Percentiles rank a stretch among this genome's conserved stretches.
Evolutionary conservation across 139 green algal species (phyloP).

Genomic region (Coccomyxa sp.): DNA sequence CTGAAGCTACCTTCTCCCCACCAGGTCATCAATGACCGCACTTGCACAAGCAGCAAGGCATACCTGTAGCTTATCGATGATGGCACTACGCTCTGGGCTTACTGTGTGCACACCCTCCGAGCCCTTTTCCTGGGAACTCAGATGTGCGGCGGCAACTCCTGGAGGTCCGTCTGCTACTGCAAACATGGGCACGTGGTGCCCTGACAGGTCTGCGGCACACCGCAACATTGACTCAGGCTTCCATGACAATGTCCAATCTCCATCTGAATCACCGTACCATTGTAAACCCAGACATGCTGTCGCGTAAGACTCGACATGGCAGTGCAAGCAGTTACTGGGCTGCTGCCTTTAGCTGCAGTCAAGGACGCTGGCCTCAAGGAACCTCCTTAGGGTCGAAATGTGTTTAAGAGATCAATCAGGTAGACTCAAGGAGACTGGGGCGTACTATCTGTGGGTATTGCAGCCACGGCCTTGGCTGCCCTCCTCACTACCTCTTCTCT

Average conservation of each 20-base stretch:
- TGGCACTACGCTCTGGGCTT: no score
- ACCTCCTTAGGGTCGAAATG: not conserved
- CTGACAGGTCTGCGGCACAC: not conserved
- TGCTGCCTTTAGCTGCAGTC: not conserved
- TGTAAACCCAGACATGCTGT: not conserved
- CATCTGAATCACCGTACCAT: not conserved
- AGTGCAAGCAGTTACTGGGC: not conserved
- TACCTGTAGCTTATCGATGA: no score
- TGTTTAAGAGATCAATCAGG: not conserved
- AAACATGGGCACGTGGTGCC: not conserved
- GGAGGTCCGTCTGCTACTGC: not conserved
- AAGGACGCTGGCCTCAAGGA: not conserved
- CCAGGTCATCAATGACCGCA: no score
- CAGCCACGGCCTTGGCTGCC: slow-evolving; percentile 6
- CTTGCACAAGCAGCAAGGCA: no score
- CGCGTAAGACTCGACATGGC: not conserved
- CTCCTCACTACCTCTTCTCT: slow-evolving; percentile 30
- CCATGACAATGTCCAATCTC: not conserved
- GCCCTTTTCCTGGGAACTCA: no score
- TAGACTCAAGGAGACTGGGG: not conserved
- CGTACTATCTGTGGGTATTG: slow-evolving; percentile 9
- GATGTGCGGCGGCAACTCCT: not conserved
- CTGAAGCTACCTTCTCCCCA: no score
- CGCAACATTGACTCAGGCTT: not conserved
- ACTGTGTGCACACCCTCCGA: no score